Percentiles rank a stretch among this genome's conserved stretches.
These are phyloP conservation scores for Naganishia randhawae DNA, from an alignment of 768 basidiomycete species.

Conservation along the genomic window DNA sequence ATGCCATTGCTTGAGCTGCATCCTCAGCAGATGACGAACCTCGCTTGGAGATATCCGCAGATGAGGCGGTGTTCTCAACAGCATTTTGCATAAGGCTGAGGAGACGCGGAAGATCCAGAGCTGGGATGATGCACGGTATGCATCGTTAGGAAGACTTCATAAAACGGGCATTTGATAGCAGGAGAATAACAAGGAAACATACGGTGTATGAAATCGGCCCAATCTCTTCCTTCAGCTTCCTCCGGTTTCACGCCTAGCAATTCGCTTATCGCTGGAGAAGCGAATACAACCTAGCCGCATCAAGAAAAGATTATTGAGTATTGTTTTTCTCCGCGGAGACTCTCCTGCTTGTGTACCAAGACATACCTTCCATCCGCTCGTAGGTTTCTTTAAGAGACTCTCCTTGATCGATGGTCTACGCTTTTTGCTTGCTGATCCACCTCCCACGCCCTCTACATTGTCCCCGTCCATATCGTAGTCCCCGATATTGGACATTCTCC, in stretches of 20 bases:
- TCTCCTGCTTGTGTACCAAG: not conserved
- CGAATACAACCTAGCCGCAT: constrained; percentile 35
- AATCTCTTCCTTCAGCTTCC: constrained; percentile 45
- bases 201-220: constrained; percentile 46
- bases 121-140: not conserved
- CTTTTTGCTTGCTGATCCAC: constrained; percentile 8
- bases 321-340: too few relatives aligned
- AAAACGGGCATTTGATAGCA: not conserved
- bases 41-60: not conserved
- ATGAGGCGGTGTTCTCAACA: constrained; percentile 16
- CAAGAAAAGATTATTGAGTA: constrained; percentile 3
- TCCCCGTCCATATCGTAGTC: constrained; percentile 6
- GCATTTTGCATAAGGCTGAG: constrained; percentile 20
- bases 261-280: constrained; percentile 41
- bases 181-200: constrained; percentile 6
- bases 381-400: constrained; percentile 2
- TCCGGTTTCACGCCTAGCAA: constrained; percentile 43
- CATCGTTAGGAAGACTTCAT: not conserved
- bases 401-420: constrained; percentile 15
- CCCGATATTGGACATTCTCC: constrained; percentile 4
- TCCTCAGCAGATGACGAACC: constrained; percentile 15
- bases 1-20: not conserved
- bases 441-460: not conserved
- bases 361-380: constrained; percentile 35
- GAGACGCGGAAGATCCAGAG: constrained; percentile 28